Evolutionary conservation across 306 rosid species (phyloP).

Genomic region (Delonix regia): DNA sequence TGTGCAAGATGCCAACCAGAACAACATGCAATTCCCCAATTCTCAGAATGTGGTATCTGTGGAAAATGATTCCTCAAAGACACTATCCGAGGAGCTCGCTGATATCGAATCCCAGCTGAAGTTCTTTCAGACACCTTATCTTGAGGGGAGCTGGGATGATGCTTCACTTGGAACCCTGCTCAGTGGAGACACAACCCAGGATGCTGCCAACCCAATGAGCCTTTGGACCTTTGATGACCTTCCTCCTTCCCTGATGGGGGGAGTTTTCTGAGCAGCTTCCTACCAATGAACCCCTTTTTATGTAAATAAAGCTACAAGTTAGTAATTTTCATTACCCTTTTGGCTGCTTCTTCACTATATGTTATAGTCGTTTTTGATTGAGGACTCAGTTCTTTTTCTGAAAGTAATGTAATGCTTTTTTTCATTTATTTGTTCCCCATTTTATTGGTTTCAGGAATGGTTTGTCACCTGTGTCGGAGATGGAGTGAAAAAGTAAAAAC

Average conservation of each 20-base stretch:
- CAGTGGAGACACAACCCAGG: slow-evolving; percentile 58
- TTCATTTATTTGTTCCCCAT: neutral
- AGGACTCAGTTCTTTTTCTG: neutral
- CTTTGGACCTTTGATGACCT: slow-evolving; percentile 88
- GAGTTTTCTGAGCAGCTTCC: slow-evolving; percentile 53
- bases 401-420: neutral
- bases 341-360: neutral
- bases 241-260: slow-evolving; percentile 58
- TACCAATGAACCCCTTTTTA: slow-evolving; percentile 38
- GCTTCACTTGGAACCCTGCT: slow-evolving; percentile 62
- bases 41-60: slow-evolving; percentile 39
- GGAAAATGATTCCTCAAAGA: slow-evolving; percentile 47
- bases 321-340: slow-evolving; percentile 45
- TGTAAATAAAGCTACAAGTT: slow-evolving; percentile 95
- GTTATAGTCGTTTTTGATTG: neutral
- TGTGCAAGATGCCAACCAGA: slow-evolving; percentile 55
- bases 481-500: slow-evolving; percentile 42
- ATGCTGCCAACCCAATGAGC: slow-evolving; percentile 65
- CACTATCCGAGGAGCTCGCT: slow-evolving; percentile 76
- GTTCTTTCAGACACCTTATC: slow-evolving; percentile 61
- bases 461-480: slow-evolving; percentile 41
- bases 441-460: slow-evolving; percentile 62
- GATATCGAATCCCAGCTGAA: slow-evolving; percentile 77
- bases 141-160: slow-evolving; percentile 70
- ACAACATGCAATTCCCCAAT: slow-evolving; percentile 40